Evolutionary conservation across 345 rosid species (phyloP).

Genomic region (Populus deltoides): DNA sequence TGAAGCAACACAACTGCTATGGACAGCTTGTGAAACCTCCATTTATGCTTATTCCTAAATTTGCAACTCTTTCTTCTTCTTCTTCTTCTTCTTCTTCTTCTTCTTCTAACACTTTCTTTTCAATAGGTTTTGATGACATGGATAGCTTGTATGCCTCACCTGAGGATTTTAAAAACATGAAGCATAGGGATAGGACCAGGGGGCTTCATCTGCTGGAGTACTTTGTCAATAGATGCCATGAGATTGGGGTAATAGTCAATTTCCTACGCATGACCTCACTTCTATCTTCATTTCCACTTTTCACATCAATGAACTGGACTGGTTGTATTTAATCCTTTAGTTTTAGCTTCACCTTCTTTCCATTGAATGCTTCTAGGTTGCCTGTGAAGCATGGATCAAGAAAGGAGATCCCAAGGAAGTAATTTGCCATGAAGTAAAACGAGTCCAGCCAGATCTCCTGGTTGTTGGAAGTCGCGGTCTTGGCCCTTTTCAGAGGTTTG

Average conservation of each 20-base stretch:
- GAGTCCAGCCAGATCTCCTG: slow-evolving; percentile 76
- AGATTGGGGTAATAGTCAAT: slow-evolving; percentile 60
- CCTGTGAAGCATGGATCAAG: slow-evolving; percentile 88
- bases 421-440: slow-evolving; percentile 81
- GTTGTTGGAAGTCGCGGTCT: slow-evolving; percentile 93
- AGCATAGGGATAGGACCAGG: slow-evolving; percentile 52
- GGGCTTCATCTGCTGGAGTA: slow-evolving; percentile 85
- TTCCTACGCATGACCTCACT: not conserved
- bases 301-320: too few relatives aligned
- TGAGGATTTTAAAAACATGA: slow-evolving; percentile 65
- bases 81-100: not conserved
- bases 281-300: too few relatives aligned
- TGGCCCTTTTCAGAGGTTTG: slow-evolving; percentile 89
- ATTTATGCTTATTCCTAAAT: not conserved
- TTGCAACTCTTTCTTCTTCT: not conserved
- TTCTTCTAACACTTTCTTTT: not conserved
- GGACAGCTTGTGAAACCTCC: not conserved
- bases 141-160: slow-evolving; percentile 88
- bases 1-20: not conserved
- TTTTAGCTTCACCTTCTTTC: not conserved
- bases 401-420: slow-evolving; percentile 84
- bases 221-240: slow-evolving; percentile 75
- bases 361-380: slow-evolving; percentile 43
- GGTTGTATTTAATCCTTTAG: not conserved
- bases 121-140: slow-evolving; percentile 73